phyloP scores from a whole-genome alignment of 1,139 yeast genomes.

The Geotrichum fermentans region DNA sequence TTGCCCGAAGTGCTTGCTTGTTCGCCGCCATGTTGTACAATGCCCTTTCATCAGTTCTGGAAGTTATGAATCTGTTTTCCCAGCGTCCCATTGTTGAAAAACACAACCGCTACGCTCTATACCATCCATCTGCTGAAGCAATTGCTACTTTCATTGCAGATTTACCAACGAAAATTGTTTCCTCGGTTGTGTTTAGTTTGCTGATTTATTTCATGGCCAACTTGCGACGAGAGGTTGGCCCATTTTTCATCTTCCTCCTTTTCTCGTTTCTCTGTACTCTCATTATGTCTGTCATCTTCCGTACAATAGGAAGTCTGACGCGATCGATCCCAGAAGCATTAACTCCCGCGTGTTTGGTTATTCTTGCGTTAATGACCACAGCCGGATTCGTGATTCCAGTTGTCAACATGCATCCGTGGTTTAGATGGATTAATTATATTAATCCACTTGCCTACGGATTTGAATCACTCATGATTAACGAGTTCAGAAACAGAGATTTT shows the following conservation, averaged over 20 bases:
- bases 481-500: conserved; percentile 47
- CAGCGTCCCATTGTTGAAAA: conserved; percentile 79
- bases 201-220: conserved; percentile 63
- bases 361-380: conserved; percentile 57
- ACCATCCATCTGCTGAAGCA: conserved; percentile 76
- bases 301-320: conserved; percentile 63
- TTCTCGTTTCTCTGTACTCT: conserved; percentile 52
- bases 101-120: conserved; percentile 68
- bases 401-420: conserved; percentile 68
- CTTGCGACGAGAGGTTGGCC: conserved; percentile 60
- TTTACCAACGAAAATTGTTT: conserved; percentile 55
- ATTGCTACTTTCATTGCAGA: conserved; percentile 64
- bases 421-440: conserved; percentile 70
- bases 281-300: conserved; percentile 66
- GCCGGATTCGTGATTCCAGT: conserved; percentile 73
- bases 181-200: conserved; percentile 56
- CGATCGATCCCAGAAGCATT: conserved; percentile 60
- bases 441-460: conserved; percentile 67
- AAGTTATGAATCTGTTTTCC: conserved; percentile 62
- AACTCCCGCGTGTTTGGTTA: conserved; percentile 63
- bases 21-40: conserved; percentile 75
- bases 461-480: conserved; percentile 64
- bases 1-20: conserved; percentile 63
- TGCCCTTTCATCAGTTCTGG: conserved; percentile 69
- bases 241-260: conserved; percentile 62